Percentiles rank a stretch among this genome's conserved stretches.
Evolutionary conservation across 2,329 filamentous ascomycete genomes (phyloP).

Genomic region (Aspergillus sp.): DNA sequence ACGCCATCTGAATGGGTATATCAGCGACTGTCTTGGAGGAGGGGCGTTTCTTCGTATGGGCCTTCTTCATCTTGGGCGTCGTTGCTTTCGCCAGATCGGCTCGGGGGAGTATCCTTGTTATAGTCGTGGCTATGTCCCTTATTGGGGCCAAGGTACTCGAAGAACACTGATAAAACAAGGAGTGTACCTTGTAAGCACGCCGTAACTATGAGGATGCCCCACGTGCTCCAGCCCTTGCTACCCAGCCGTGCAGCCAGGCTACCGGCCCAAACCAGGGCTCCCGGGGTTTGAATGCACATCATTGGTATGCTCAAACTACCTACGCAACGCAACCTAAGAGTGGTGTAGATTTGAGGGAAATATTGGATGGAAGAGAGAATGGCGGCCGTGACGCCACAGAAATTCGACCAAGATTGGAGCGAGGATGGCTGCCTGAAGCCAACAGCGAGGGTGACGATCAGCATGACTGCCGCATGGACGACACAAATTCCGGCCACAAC

Average conservation of each 20-base stretch:
- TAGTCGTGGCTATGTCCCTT: slow-evolving; percentile 39
- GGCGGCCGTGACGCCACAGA: slow-evolving; percentile 77
- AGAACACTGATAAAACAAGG: slow-evolving; percentile 76
- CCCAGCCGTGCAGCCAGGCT: slow-evolving; percentile 81
- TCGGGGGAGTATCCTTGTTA: slow-evolving; percentile 18
- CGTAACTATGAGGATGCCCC: slow-evolving; percentile 87
- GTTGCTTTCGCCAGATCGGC: slow-evolving; percentile 6
- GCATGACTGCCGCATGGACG: slow-evolving; percentile 69
- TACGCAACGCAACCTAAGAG: slow-evolving; percentile 78
- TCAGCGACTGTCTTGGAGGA: slow-evolving; percentile 27
- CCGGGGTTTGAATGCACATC: slow-evolving; percentile 98
- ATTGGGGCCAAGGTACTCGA: slow-evolving; percentile 50
- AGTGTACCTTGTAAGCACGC: slow-evolving; percentile 81
- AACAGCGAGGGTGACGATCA: slow-evolving; percentile 65
- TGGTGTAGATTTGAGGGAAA: slow-evolving; percentile 91
- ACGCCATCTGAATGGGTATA: neutral
- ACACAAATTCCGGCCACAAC: slow-evolving; percentile 71
- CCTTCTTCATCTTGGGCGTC: slow-evolving; percentile 18
- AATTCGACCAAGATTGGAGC: slow-evolving; percentile 78
- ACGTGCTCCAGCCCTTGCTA: slow-evolving; percentile 85
- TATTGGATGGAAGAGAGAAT: slow-evolving; percentile 85
- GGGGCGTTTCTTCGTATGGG: slow-evolving; percentile 36
- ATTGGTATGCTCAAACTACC: slow-evolving; percentile 92
- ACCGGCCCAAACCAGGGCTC: slow-evolving; percentile 83
- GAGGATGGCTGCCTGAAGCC: slow-evolving; percentile 61